These are phyloP conservation scores for Huiozyma naganishii DNA, from an alignment of 805 yeast species.

Conservation along the genomic window DNA sequence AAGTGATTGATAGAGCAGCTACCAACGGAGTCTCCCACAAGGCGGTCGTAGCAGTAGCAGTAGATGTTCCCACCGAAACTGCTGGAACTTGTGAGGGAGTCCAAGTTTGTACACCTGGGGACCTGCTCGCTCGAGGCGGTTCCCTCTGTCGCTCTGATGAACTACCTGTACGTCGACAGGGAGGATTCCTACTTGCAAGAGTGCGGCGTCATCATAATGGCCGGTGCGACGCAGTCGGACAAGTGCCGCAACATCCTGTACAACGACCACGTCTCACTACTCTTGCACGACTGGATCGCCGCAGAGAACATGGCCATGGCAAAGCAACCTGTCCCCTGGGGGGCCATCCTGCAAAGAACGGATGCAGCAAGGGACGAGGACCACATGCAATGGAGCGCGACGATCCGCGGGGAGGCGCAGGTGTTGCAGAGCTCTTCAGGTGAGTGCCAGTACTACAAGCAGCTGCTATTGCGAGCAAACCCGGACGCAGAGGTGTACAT, in stretches of 20 bases:
- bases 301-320: conserved; percentile 28
- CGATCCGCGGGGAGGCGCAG: conserved; percentile 60
- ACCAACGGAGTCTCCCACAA: too few relatives aligned
- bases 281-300: conserved; percentile 85
- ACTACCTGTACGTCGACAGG: conserved; percentile 55
- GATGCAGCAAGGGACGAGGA: neutral
- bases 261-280: conserved; percentile 69
- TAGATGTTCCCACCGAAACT: conserved; percentile 14
- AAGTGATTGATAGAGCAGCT: too few relatives aligned
- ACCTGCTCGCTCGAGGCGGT: conserved; percentile 52
- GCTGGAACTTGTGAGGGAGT: conserved; percentile 39
- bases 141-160: conserved; percentile 89
- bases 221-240: conserved; percentile 59
- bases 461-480: conserved; percentile 47
- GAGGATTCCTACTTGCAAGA: conserved; percentile 29
- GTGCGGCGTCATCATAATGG: conserved; percentile 47
- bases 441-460: conserved; percentile 51
- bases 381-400: conserved; percentile 63
- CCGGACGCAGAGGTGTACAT: conserved; percentile 64
- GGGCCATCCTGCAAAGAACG: neutral
- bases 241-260: conserved; percentile 56
- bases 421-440: conserved; percentile 37
- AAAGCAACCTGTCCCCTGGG: neutral
- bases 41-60: neutral
- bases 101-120: conserved; percentile 71